These are phyloP conservation scores for Plantago elongata DNA, from an alignment of 257 asterid genomes.

Conservation along the genomic window DNA sequence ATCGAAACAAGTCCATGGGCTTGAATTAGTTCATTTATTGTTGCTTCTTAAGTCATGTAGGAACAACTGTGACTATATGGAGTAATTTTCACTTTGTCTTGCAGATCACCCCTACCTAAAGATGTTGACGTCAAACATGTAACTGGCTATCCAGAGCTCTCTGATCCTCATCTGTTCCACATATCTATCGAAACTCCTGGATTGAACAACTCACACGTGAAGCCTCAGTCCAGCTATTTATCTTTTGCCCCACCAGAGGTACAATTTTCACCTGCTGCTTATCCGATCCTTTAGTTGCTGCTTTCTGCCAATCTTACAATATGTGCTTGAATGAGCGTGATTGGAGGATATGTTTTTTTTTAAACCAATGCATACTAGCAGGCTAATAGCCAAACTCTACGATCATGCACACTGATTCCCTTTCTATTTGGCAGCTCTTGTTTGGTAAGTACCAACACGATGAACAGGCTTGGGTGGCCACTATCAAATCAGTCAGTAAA, in stretches of 20 bases:
- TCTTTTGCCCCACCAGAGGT: conserved; percentile 98
- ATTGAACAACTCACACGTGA: conserved; percentile 29
- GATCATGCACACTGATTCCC: not conserved
- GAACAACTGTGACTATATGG: not conserved
- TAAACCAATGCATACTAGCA: too few species aligned
- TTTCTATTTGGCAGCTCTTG: conserved; percentile 46
- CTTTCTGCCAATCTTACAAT: too few species aligned
- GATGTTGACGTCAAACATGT: conserved; percentile 52
- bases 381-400: not conserved
- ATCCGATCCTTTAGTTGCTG: not conserved
- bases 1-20: not conserved
- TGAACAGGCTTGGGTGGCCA: conserved; percentile 89
- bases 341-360: too few species aligned
- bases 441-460: conserved; percentile 61
- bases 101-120: conserved; percentile 69
- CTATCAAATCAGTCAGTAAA: conserved; percentile 60
- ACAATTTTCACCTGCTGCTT: conserved; percentile 7
- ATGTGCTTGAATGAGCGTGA: too few species aligned
- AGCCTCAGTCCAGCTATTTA: conserved; percentile 46
- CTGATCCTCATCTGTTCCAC: conserved; percentile 48
- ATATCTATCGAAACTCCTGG: conserved; percentile 57
- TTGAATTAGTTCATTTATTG: not conserved
- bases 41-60: not conserved
- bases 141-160: conserved; percentile 60
- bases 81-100: conserved; percentile 13